Conservation (phyloP, 352 stramenopile species). For the Globisporangium paddicum region DNA sequence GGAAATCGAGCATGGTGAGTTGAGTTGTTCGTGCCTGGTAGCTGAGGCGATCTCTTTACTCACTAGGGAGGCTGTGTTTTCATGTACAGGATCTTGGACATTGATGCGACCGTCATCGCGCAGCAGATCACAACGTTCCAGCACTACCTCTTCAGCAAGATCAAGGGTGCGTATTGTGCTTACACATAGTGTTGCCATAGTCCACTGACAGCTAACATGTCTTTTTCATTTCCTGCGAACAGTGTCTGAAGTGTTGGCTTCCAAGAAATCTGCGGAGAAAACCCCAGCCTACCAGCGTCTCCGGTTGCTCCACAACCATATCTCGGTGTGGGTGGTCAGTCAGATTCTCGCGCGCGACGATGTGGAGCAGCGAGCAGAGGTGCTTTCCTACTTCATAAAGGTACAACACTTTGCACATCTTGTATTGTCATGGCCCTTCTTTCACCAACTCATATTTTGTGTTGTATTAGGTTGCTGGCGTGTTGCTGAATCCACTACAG, state of each 20-base stretch:
- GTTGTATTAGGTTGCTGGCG: conserved; percentile 47
- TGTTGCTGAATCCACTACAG: conserved; percentile 69
- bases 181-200: background rate
- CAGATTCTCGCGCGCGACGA: conserved; percentile 76
- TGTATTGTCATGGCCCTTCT: no score
- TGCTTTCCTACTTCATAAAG: conserved; percentile 83
- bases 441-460: background rate
- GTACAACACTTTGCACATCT: no score
- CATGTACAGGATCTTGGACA: conserved; percentile 53
- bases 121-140: conserved; percentile 85
- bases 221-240: background rate
- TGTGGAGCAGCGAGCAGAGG: conserved; percentile 72
- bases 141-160: conserved; percentile 86
- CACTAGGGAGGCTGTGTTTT: background rate
- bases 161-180: conserved; percentile 51
- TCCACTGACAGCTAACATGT: background rate
- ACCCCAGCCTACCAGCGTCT: conserved; percentile 81
- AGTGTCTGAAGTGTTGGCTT: conserved; percentile 79
- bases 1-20: conserved; percentile 55
- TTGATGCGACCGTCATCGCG: conserved; percentile 73
- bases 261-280: conserved; percentile 69
- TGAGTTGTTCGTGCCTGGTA: conserved; percentile 19
- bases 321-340: conserved; percentile 82
- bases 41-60: background rate
- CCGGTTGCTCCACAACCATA: conserved; percentile 81